Percentiles rank a stretch among this genome's conserved stretches.
Evolutionary conservation across 352 stramenopile species (phyloP).

Genomic region (Saprolegnia parasitica): DNA sequence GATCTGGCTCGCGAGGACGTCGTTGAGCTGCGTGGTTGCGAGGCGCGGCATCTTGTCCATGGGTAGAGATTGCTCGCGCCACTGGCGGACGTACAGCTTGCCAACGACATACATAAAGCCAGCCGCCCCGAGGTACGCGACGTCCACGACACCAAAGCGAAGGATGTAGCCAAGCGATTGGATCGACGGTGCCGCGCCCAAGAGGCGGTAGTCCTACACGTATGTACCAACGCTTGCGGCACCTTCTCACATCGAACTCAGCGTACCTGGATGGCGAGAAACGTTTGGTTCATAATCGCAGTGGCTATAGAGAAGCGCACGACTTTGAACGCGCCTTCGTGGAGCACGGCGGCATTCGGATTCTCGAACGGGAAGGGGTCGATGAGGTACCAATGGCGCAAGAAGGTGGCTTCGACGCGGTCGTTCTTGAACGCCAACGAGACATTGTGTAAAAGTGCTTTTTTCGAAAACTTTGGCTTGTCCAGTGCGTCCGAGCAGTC

Average conservation of each 20-base stretch:
- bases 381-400: conserved; percentile 31
- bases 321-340: conserved; percentile 25
- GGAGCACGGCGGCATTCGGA: conserved; percentile 26
- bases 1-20: conserved; percentile 67
- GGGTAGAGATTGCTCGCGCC: not conserved
- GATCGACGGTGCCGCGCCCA: not conserved
- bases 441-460: not conserved
- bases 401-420: conserved; percentile 24
- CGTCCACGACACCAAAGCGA: conserved; percentile 64
- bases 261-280: conserved; percentile 37
- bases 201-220: conserved; percentile 24
- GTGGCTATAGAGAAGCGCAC: conserved; percentile 21
- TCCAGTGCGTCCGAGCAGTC: conserved; percentile 35
- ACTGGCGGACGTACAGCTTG: conserved; percentile 39
- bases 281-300: conserved; percentile 23
- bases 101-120: conserved; percentile 76
- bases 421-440: conserved; percentile 15
- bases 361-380: conserved; percentile 31
- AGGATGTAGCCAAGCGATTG: conserved; percentile 30
- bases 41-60: not conserved
- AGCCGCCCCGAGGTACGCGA: conserved; percentile 58
- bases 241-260: too few relatives aligned
- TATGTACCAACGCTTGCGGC: too few relatives aligned
- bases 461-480: conserved; percentile 29
- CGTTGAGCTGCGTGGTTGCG: conserved; percentile 31